A percentile compares a stretch with the other conserved stretches of the same genome.
Evolutionary conservation across 2,329 filamentous ascomycete species (phyloP).

Genomic region (Gnomoniopsis sp.): DNA sequence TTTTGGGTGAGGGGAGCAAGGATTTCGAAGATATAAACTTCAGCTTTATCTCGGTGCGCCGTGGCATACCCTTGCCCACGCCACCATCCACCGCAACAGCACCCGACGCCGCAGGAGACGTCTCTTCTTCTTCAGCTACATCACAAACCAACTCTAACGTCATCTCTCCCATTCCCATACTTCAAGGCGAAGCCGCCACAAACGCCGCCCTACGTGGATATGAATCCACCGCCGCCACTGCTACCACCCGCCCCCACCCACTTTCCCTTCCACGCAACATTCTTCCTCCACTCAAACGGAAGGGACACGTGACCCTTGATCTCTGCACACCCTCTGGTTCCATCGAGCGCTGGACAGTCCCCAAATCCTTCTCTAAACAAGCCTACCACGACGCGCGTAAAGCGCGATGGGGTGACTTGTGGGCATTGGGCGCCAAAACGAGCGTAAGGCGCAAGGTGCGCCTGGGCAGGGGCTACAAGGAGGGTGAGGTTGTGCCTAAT

Average conservation of each 20-base stretch:
- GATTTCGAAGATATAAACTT: conserved; percentile 92
- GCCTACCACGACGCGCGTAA: conserved; percentile 94
- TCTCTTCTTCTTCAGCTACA: conserved; percentile 34
- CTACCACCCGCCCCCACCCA: conserved; percentile 43
- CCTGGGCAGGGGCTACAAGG: conserved; percentile 46
- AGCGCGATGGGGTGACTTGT: conserved; percentile 85
- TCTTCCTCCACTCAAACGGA: conserved; percentile 78
- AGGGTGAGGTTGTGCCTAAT: conserved; percentile 25
- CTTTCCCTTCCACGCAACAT: conserved; percentile 76
- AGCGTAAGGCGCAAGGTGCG: conserved; percentile 60
- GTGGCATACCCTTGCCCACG: conserved; percentile 57
- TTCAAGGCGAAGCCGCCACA: conserved; percentile 54
- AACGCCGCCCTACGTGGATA: conserved; percentile 71
- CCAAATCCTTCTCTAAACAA: conserved; percentile 72
- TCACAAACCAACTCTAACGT: conserved; percentile 27
- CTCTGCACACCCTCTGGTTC: conserved; percentile 82
- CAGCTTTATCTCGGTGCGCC: conserved; percentile 82
- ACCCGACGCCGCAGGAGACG: conserved; percentile 29
- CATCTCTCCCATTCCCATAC: conserved; percentile 22
- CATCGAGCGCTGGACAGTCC: conserved; percentile 92
- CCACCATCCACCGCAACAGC: conserved; percentile 27
- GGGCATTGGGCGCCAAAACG: conserved; percentile 93
- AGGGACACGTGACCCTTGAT: conserved; percentile 84
- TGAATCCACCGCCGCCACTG: conserved; percentile 41
- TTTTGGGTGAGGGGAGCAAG: conserved; percentile 64